phyloP scores from a whole-genome alignment of 2,329 filamentous ascomycete genomes.

The Talaromyces sp. region DNA sequence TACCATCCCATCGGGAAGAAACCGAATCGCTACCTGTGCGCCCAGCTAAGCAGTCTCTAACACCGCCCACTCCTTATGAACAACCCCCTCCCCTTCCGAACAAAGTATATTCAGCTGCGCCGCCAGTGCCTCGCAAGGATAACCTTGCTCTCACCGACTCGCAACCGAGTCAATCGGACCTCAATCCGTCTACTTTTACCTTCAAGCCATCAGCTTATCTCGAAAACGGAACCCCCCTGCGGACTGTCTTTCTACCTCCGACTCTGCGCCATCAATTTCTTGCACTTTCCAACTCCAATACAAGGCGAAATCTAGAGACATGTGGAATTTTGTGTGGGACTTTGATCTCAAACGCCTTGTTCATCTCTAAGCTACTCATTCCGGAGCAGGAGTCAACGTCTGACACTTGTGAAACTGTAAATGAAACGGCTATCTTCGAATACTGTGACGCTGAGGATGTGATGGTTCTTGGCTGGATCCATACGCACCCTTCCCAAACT shows the following conservation, averaged over 20 bases:
- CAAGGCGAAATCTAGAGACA: conserved; percentile 77
- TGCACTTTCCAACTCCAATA: conserved; percentile 69
- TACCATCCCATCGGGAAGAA: conserved; percentile 13
- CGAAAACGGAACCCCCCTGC: conserved; percentile 80
- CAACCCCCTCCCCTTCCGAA: conserved; percentile 23
- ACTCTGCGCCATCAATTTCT: conserved; percentile 72
- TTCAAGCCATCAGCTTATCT: conserved; percentile 83
- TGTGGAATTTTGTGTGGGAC: conserved; percentile 93
- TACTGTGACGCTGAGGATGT: conserved; percentile 82
- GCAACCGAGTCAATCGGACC: conserved; percentile 21
- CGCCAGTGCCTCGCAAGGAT: conserved; percentile 25
- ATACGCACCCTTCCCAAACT: conserved; percentile 92
- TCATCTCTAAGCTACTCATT: conserved; percentile 82
- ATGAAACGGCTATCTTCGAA: conserved; percentile 79
- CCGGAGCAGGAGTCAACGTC: conserved; percentile 85
- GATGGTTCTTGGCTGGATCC: conserved; percentile 91
- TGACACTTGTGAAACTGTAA: conserved; percentile 92
- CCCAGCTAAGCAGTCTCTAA: conserved; percentile 34
- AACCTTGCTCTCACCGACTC: conserved; percentile 13
- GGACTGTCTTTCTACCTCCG: conserved; percentile 80
- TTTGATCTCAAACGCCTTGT: conserved; percentile 86
- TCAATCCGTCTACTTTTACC: conserved; percentile 57
- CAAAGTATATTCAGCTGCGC: conserved; percentile 19
- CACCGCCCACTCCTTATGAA: conserved; percentile 16
- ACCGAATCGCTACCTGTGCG: conserved; percentile 23